Evolutionary conservation across 1,284 basidiomycete species (phyloP), one percentile per base, ranked within the genome.

Genomic region (Ustanciosporium gigantosporum): DNA sequence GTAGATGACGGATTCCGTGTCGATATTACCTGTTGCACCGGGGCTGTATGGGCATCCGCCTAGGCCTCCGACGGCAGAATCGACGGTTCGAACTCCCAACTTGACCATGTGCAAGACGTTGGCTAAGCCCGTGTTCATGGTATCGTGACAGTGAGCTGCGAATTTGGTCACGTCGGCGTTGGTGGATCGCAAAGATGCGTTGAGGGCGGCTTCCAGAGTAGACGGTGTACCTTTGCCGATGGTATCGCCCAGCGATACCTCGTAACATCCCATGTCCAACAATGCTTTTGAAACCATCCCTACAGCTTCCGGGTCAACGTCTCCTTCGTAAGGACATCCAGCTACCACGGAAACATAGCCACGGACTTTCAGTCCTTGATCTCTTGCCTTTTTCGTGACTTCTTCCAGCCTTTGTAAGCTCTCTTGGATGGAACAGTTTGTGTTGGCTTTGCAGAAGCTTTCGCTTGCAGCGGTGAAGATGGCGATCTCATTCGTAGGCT

Each of bases 31-130:
- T 17, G 67, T 75, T 5, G 66, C 67, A n/a, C 92, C 92, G 0
- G 93, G 93, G 0, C 91, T 91, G 79, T 92, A 97, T 1, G 93
- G 92, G 72, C 93, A 96, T 13, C 92, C 91, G 2, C 93, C 93
- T 0, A 96, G 84, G 0, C 92, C 91, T 4, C 87, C 90, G 5
- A 95, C 85, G 2, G 88, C 87, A 4, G 80, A 73, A 59, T 83
- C 81, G 19, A 82, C 78, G 2, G 80, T 80, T 3, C 67, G 47
- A 3, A 93, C 80, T 8, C 82, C 82, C 38, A 69, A 51, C 4
- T 73, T 70, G 2, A 81, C 76, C 15, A 81, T 71, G 25, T 81
- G 70, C 5, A 82, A 66, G 8, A 83, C 79, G 22, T 81, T 82
- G 0, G 82, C 77, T 0, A 82, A 66, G 2, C 86, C 91, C 31